Percentiles rank a stretch among this genome's conserved stretches.
Evolutionary conservation across 1,284 basidiomycete species (phyloP).

Genomic region (Trametes pubescens): DNA sequence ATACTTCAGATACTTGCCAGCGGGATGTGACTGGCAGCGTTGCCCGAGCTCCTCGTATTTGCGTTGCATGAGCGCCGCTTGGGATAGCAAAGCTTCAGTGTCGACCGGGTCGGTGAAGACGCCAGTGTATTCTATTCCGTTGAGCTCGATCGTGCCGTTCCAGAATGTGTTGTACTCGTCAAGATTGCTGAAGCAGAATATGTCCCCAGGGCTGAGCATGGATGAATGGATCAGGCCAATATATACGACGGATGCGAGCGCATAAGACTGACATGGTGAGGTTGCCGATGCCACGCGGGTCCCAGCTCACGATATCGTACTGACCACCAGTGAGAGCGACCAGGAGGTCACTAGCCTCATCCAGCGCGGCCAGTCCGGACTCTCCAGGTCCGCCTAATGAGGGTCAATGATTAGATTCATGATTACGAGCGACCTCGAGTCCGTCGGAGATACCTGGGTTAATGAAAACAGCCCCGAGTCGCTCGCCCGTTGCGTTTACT

Average conservation of each 20-base stretch:
- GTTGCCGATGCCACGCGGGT: slow-evolving; percentile 14
- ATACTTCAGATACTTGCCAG: too few species aligned
- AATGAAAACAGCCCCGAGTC: too few species aligned
- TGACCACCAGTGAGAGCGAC: not conserved
- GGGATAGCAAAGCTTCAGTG: too few species aligned
- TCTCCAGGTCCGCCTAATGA: not conserved
- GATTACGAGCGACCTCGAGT: too few species aligned
- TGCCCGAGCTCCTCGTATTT: slow-evolving; percentile 10
- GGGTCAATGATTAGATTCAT: too few species aligned
- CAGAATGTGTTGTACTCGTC: slow-evolving; percentile 12
- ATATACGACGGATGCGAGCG: too few species aligned
- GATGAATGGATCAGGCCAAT: too few species aligned
- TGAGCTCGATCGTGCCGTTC: slow-evolving; percentile 12
- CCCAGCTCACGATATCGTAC: too few species aligned
- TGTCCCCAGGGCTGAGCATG: slow-evolving; percentile 14
- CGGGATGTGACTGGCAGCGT: slow-evolving; percentile 3
- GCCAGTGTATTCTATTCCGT: slow-evolving; percentile 6
- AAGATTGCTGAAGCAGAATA: slow-evolving; percentile 18
- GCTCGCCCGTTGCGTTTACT: too few species aligned
- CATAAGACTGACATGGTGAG: too few species aligned
- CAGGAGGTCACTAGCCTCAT: too few species aligned
- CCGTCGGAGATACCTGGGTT: too few species aligned
- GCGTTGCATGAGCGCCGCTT: slow-evolving; percentile 9
- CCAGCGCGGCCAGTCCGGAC: not conserved
- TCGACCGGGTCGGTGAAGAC: slow-evolving; percentile 15